Conservation (phyloP, 352 stramenopile genomes). For the Pythium plurisporium region DNA sequence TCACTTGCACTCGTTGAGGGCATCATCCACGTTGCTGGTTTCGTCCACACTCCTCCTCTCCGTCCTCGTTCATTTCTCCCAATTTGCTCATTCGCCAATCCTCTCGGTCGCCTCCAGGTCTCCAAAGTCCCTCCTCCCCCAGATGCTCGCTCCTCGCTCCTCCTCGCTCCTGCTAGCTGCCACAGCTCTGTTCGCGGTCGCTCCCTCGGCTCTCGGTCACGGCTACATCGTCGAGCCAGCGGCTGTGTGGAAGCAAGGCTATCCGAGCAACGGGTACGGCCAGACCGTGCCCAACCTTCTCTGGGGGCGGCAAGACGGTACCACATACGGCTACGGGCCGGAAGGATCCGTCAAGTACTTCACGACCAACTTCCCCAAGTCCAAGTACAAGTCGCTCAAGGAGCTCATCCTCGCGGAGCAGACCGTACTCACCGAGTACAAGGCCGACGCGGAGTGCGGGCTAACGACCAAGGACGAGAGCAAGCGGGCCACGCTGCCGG, state of each 20-base stretch:
- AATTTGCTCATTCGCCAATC: neutral
- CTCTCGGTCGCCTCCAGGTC: neutral
- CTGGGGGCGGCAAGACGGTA: constrained; percentile 31
- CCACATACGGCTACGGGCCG: constrained; percentile 39
- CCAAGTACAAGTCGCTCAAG: constrained; percentile 32
- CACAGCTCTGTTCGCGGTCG: constrained; percentile 2
- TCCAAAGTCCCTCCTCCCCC: neutral
- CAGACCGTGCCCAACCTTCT: constrained; percentile 39
- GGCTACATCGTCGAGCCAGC: constrained; percentile 44
- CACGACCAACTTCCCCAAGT: constrained; percentile 29
- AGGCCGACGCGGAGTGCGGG: constrained; percentile 34
- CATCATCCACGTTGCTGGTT: neutral
- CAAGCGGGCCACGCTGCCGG: constrained; percentile 32
- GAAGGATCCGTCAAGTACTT: constrained; percentile 35
- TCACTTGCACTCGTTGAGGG: neutral
- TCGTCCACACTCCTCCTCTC: neutral
- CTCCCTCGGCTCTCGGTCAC: constrained; percentile 19
- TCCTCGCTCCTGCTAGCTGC: neutral
- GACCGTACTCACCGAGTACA: constrained; percentile 30
- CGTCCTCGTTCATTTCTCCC: neutral
- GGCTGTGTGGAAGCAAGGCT: constrained; percentile 31
- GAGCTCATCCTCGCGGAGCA: constrained; percentile 45
- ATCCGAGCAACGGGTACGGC: constrained; percentile 44
- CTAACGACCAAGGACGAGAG: constrained; percentile 35
- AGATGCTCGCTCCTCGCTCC: constrained; percentile 1